These are phyloP conservation scores for Tolypocladium paradoxum DNA, from an alignment of 2,329 filamentous ascomycete species.

Conservation along the genomic window DNA sequence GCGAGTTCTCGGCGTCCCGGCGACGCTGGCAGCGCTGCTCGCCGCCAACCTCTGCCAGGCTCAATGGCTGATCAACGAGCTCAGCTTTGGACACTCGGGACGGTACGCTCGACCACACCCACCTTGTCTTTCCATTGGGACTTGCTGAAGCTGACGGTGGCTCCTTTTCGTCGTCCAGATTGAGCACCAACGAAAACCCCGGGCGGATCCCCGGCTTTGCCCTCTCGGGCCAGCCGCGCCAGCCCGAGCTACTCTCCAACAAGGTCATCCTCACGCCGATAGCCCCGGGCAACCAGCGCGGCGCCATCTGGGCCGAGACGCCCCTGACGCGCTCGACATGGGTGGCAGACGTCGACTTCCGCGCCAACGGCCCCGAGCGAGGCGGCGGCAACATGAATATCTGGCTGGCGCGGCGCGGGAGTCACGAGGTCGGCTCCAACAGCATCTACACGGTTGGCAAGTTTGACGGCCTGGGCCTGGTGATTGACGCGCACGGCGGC, in stretches of 20 bases:
- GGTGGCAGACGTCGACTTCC: slow-evolving; percentile 77
- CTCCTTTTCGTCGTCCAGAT: not conserved
- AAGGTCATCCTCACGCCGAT: slow-evolving; percentile 86
- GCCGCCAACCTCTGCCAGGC: slow-evolving; percentile 42
- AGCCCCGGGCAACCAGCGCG: slow-evolving; percentile 73
- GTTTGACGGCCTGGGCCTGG: slow-evolving; percentile 85
- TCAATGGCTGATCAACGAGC: slow-evolving; percentile 57
- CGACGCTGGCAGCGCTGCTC: slow-evolving; percentile 30
- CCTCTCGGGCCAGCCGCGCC: slow-evolving; percentile 41
- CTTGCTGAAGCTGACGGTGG: not conserved
- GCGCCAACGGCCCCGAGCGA: slow-evolving; percentile 74
- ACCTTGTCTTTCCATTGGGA: not conserved
- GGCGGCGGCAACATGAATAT: slow-evolving; percentile 85
- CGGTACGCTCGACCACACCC: slow-evolving; percentile 32
- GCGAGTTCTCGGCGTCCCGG: slow-evolving; percentile 25
- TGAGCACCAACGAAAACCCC: slow-evolving; percentile 10
- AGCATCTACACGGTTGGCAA: slow-evolving; percentile 76
- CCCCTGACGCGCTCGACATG: slow-evolving; percentile 57
- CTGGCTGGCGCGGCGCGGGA: slow-evolving; percentile 72
- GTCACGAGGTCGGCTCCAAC: slow-evolving; percentile 52
- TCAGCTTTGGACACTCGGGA: slow-evolving; percentile 66
- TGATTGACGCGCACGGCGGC: slow-evolving; percentile 75
- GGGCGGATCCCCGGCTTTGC: slow-evolving; percentile 42
- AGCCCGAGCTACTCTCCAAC: slow-evolving; percentile 67
- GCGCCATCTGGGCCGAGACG: slow-evolving; percentile 68